These are phyloP conservation scores for Chaetomium globosum DNA, from an alignment of 2,329 filamentous ascomycete genomes.

Conservation along the genomic window DNA sequence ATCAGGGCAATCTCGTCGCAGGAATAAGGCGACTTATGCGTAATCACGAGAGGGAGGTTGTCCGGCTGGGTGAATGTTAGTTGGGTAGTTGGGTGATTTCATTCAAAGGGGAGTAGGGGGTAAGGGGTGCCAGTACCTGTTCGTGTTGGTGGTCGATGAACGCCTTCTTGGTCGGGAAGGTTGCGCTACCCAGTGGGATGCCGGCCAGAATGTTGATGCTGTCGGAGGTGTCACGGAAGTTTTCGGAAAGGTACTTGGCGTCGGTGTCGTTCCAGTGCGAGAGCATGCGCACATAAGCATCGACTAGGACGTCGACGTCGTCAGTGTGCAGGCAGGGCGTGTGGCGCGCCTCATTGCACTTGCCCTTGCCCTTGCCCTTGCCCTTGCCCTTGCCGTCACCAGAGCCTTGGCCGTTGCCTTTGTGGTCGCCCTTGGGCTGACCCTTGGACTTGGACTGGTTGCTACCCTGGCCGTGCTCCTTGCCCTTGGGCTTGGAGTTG, in stretches of 20 bases:
- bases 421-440: not conserved
- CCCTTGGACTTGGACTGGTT: not conserved
- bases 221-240: constrained; percentile 42
- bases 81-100: not conserved
- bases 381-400: too few relatives aligned
- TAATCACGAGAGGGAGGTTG: constrained; percentile 39
- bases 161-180: constrained; percentile 41
- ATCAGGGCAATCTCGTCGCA: constrained; percentile 41
- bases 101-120: not conserved
- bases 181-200: constrained; percentile 39
- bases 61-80: constrained; percentile 33
- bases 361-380: constrained; percentile 9
- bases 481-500: not conserved
- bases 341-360: constrained; percentile 10
- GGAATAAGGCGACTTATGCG: constrained; percentile 36
- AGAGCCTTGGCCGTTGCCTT: not conserved
- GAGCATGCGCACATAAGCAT: constrained; percentile 33
- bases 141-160: constrained; percentile 37
- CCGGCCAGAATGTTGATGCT: constrained; percentile 42
- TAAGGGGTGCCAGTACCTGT: constrained; percentile 15
- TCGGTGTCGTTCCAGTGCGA: constrained; percentile 32
- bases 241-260: constrained; percentile 34
- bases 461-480: not conserved
- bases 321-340: constrained; percentile 26
- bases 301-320: constrained; percentile 29